Evolutionary conservation across 1,284 basidiomycete genomes (phyloP), one percentile per base, ranked within the genome.

Genomic region (Cutaneotrichosporon cutaneum): DNA sequence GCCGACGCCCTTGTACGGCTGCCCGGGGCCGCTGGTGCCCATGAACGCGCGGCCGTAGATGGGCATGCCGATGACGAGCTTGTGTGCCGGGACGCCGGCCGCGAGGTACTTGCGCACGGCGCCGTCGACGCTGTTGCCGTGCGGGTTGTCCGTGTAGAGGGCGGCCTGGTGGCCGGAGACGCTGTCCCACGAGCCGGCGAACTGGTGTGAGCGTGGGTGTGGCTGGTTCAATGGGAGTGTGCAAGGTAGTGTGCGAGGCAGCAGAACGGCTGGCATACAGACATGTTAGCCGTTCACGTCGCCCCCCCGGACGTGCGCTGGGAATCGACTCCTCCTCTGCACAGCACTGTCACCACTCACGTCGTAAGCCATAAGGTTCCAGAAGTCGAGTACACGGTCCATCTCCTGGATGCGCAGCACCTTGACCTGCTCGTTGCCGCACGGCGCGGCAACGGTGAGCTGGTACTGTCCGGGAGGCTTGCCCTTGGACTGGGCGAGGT

Each of bases 31-130:
- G 48, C 77, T 76, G 0, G 92, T 94, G 54, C 86, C 81, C 73
- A 89, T 86, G 76, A 95, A 97, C 0, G 88, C 87, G 62, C 90
- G 87, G 0, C 92, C 92, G 70, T 93, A 93, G 2, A 92, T 80
- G 2, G 92, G 92, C 72, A 94, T 87, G 7, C 92, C 92, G 71
- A 95, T 82, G 32, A 86, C 87, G 53, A 95, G 85, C 81, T 95
- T 94, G 70, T 80, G 73, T 0, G 86, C 79, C 0, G 85, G 84
- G 0, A 91, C 90, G 9, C 92, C 93, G 13, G 84, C 79, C 8
- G 81, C 76, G 18, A 84, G 68, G 77, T 90, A 95, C 76, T 83
- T 85, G 52, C 83, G 81, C 63, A 94, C 80, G 0, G 90, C 88
- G 10, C 81, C 79, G 67, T 94, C 88, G 16, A 90, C 90, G 68